Evolutionary conservation across 371 early-diverging fungal species (phyloP).

Genomic region (Mortierella sp.): DNA sequence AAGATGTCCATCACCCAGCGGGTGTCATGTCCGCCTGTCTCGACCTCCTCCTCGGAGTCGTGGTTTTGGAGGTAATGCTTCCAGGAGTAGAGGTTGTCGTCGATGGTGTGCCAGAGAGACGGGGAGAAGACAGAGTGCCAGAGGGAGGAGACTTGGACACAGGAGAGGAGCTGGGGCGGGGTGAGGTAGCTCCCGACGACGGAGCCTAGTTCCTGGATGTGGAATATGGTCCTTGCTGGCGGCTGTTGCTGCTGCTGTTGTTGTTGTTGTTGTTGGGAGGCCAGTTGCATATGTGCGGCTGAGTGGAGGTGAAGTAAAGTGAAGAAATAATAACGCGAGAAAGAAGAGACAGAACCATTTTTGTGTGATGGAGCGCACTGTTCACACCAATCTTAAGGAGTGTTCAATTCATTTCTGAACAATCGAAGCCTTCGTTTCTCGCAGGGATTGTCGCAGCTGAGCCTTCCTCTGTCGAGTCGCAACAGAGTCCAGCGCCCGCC

Average conservation of each 20-base stretch:
- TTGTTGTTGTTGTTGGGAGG: no score
- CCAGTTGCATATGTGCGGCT: neutral
- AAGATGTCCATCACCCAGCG: neutral
- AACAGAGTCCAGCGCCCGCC: neutral
- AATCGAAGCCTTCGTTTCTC: neutral
- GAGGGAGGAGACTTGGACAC: neutral
- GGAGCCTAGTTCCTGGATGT: neutral
- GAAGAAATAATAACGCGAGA: neutral
- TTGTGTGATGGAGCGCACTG: no score
- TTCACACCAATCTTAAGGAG: no score
- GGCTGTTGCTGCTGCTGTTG: neutral
- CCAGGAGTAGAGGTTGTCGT: neutral
- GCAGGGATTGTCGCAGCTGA: neutral
- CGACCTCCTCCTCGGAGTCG: neutral
- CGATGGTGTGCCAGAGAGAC: slow-evolving; percentile 14
- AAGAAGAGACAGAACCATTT: neutral
- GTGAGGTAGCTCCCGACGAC: neutral
- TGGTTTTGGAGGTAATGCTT: neutral
- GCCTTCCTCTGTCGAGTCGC: neutral
- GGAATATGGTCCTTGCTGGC: neutral
- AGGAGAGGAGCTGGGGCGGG: neutral
- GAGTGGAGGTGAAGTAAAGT: neutral
- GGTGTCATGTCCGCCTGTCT: neutral
- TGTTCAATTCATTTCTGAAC: neutral
- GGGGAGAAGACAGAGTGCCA: neutral